Base-by-base conservation (phyloP, 1,284 basidiomycete species). In the Coriolopsis trogii region DNA sequence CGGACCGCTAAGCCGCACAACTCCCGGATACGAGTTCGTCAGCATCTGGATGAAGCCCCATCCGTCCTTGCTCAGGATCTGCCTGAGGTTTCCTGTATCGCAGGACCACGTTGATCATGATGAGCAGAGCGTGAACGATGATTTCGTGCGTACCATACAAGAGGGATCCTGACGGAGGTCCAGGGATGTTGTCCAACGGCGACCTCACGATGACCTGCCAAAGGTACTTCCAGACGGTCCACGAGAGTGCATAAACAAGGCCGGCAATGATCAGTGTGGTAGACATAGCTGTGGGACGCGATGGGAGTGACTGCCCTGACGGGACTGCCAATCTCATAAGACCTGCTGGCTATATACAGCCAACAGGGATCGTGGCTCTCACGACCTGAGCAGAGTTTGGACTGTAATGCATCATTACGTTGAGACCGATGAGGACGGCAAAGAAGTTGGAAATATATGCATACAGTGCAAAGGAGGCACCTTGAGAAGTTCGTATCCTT, bases 21-120 rank as follows among this genome's bases (percentile, higher is more conserved):
- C 20, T 3, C 56, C 51, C 2, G 23, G 23, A 18, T 53, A 59
- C 4, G 39, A 26, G 3, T 56, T 36, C 15, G 47, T 49, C 2
- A 56, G 38, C 21, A 49, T 16, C 12, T 56, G 33, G 12, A 62
- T 47, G 43, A 62, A 61, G 4, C 44, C 43, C 58, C 56, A 61
- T 7, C 61, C 62, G 13, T 57, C 38, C 1, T 46, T 51, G 36
- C 52, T 20, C 26, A 55, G 47, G 7, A 63, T 8, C 12, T 63
- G 60, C 3, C 26, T 16, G 0, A 56, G 28, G 30, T 63, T 58
- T 3, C 62, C 62, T 63, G 25, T 26, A n/a, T 28, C 15, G 13
- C 2, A n/a, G n/a, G n/a, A 13, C 9, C 6, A 6, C n/a, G 6
- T 1, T 0, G 16, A 16, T 25, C 30, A 45, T 8, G 21, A 9